These are phyloP conservation scores for Endotrypanum monterogeii DNA, from an alignment of 208 protist species.

Conservation along the genomic window DNA sequence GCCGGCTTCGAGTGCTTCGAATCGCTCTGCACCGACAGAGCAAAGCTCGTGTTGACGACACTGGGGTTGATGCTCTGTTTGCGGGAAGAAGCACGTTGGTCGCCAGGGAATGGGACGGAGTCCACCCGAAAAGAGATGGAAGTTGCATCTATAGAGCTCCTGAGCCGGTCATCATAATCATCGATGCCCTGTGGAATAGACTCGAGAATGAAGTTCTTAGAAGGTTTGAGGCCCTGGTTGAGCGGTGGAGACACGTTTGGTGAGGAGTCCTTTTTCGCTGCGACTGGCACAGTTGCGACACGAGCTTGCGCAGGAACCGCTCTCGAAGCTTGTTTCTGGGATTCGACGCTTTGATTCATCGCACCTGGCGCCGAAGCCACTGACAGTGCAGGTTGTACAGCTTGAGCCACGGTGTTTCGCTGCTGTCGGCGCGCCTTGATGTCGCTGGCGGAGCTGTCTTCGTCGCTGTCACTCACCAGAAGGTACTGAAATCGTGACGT, in stretches of 20 bases:
- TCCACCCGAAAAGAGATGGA: slow-evolving; percentile 17
- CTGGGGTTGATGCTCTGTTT: slow-evolving; percentile 26
- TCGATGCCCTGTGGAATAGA: not conserved
- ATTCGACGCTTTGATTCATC: not conserved
- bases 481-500: slow-evolving; percentile 44
- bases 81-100: not conserved
- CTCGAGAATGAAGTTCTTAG: not conserved
- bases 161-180: not conserved
- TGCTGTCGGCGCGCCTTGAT: slow-evolving; percentile 18
- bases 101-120: not conserved
- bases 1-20: not conserved
- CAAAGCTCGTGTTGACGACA: not conserved
- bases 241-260: slow-evolving; percentile 4
- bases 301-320: not conserved
- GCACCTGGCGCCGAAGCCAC: slow-evolving; percentile 9
- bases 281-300: not conserved
- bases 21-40: slow-evolving; percentile 5
- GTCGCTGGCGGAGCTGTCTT: slow-evolving; percentile 39
- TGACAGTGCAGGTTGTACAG: slow-evolving; percentile 25
- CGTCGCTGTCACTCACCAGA: slow-evolving; percentile 56
- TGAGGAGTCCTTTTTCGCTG: not conserved
- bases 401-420: slow-evolving; percentile 27
- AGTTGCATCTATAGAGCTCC: not conserved
- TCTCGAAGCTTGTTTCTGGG: not conserved
- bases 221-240: slow-evolving; percentile 19